phyloP scores from a whole-genome alignment of 225 moss, liverwort and hornwort species.

The Sphagnum tenellum region DNA sequence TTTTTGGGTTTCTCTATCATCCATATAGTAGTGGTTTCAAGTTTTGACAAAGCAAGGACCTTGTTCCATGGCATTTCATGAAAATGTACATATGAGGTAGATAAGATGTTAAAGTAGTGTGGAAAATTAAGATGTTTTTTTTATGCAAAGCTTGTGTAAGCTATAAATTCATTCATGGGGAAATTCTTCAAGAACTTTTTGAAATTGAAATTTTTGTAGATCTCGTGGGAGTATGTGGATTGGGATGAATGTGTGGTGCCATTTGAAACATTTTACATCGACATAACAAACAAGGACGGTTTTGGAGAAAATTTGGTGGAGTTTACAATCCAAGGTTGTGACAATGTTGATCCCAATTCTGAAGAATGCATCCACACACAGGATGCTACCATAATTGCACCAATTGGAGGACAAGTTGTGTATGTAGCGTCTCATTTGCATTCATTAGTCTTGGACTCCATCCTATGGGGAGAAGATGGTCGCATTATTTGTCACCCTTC shows the following conservation, averaged over 20 bases:
- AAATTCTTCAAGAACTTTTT: background rate
- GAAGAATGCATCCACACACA: slow-evolving; percentile 32
- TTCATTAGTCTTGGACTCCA: slow-evolving; percentile 10
- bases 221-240: slow-evolving; percentile 23
- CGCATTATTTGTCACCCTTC: slow-evolving; percentile 28
- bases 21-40: too few species aligned
- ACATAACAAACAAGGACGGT: slow-evolving; percentile 23
- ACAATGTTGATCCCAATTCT: slow-evolving; percentile 26
- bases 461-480: slow-evolving; percentile 28
- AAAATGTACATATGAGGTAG: too few species aligned
- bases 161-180: too few species aligned
- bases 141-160: background rate
- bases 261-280: background rate
- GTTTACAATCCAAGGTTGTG: slow-evolving; percentile 32
- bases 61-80: too few species aligned
- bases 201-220: slow-evolving; percentile 8
- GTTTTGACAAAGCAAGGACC: too few species aligned
- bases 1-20: too few species aligned
- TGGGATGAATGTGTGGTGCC: slow-evolving; percentile 36
- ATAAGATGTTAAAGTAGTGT: too few species aligned
- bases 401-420: slow-evolving; percentile 24
- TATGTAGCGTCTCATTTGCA: slow-evolving; percentile 22
- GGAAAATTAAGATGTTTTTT: too few species aligned
- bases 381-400: slow-evolving; percentile 10
- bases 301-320: slow-evolving; percentile 6